Percentiles rank a stretch among this genome's conserved stretches.
Conservation (phyloP, 805 yeast species). For the Myxozyma melibiosi region DNA sequence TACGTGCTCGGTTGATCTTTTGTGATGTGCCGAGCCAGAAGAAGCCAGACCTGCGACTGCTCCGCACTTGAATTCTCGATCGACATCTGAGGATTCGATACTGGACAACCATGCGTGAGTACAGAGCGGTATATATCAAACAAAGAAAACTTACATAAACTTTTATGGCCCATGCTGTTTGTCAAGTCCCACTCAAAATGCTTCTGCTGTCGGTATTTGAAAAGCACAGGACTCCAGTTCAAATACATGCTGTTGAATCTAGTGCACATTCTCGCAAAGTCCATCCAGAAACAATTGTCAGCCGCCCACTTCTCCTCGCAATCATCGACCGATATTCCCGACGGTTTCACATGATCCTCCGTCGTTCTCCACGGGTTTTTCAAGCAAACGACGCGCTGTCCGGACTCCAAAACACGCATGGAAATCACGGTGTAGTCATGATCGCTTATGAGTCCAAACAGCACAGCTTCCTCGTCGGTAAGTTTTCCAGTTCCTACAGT, state of each 20-base stretch:
- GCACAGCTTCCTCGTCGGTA: conserved; percentile 40
- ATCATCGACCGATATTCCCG: neutral
- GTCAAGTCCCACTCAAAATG: conserved; percentile 25
- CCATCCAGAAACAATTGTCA: conserved; percentile 36
- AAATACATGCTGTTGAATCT: conserved; percentile 59
- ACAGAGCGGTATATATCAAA: neutral
- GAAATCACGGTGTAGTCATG: conserved; percentile 72
- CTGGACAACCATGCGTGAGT: neutral
- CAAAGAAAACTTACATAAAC: conserved; percentile 17
- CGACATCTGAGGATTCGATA: conserved; percentile 23
- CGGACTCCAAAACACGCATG: conserved; percentile 38
- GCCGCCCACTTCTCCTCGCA: conserved; percentile 11
- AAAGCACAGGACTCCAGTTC: conserved; percentile 59
- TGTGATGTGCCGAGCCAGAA: conserved; percentile 18
- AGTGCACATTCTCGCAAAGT: conserved; percentile 41
- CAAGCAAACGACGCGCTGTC: conserved; percentile 38
- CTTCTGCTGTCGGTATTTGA: conserved; percentile 10
- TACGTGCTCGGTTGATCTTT: conserved; percentile 9
- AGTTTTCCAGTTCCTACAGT: conserved; percentile 69
- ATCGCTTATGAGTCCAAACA: conserved; percentile 49
- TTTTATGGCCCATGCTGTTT: neutral
- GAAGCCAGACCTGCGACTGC: conserved; percentile 19
- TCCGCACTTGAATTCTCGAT: conserved; percentile 3
- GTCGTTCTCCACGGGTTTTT: conserved; percentile 54
- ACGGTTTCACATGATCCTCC: conserved; percentile 1